A percentile compares a stretch with the other conserved stretches of the same genome.
Conservation (phyloP, 306 rosid genomes). For the Hylodesmum podocarpum region DNA sequence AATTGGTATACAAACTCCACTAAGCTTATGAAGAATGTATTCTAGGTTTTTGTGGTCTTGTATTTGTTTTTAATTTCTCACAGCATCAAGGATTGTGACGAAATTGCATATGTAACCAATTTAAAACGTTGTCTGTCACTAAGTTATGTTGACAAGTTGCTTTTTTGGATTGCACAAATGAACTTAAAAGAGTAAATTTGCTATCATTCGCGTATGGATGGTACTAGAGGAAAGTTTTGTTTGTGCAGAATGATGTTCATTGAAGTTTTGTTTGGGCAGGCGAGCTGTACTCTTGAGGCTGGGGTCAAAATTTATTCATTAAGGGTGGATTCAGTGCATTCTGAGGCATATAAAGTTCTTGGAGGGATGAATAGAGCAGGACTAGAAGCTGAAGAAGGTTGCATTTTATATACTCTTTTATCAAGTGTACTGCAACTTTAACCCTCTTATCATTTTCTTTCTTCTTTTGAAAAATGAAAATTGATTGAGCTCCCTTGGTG, state of each 20-base stretch:
- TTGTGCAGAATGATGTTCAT: constrained; percentile 11
- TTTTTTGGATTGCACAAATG: constrained; percentile 6
- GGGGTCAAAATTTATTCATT: constrained; percentile 90
- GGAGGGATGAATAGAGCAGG: constrained; percentile 98
- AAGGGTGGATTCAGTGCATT: constrained; percentile 94
- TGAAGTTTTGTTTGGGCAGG: constrained; percentile 48
- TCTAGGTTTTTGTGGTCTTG: no score
- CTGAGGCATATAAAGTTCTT: constrained; percentile 96
- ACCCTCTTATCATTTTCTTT: not conserved
- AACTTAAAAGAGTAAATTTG: not conserved
- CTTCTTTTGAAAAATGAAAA: not conserved
- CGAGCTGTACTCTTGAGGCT: constrained; percentile 97
- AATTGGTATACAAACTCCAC: no score
- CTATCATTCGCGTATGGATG: not conserved
- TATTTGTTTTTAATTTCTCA: no score
- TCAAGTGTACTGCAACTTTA: not conserved
- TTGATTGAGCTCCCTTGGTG: not conserved
- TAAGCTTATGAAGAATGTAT: no score
- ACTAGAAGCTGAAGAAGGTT: constrained; percentile 84
- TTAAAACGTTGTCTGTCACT: no score
- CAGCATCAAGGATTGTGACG: no score
- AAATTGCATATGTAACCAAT: no score
- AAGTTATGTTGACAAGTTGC: not conserved
- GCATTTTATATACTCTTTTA: constrained; percentile 10
- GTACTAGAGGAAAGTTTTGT: not conserved